Conservation (phyloP, 2,329 filamentous ascomycete species). For the Colletotrichum ledebouriae region DNA sequence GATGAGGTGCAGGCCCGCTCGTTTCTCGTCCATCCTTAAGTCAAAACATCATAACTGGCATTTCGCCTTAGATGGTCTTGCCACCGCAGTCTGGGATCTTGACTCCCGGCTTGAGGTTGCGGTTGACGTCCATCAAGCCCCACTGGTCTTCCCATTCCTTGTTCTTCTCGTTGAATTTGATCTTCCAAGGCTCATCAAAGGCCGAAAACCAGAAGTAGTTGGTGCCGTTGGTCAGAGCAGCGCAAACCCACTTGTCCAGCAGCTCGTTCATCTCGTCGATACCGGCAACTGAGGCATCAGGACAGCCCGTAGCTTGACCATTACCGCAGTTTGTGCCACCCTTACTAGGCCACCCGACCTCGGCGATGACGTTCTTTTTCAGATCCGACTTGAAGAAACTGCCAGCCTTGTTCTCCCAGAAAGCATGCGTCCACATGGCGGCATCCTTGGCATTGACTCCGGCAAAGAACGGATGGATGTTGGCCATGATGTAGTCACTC, state of each 20-base stretch:
- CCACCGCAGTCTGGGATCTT: constrained; percentile 90
- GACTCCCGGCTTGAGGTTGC: constrained; percentile 86
- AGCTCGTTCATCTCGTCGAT: constrained; percentile 87
- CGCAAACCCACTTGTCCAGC: constrained; percentile 87
- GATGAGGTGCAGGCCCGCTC: constrained; percentile 1
- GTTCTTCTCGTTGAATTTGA: constrained; percentile 74
- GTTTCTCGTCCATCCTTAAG: constrained; percentile 27
- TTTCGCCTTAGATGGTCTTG: constrained; percentile 66
- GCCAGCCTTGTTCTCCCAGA: constrained; percentile 81
- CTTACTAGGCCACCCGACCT: constrained; percentile 90
- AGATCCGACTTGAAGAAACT: constrained; percentile 72
- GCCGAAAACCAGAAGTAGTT: constrained; percentile 98
- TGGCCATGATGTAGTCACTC: constrained; percentile 94
- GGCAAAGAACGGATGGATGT: constrained; percentile 96
- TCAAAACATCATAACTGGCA: not conserved
- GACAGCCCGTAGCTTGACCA: constrained; percentile 60
- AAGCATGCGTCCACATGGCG: constrained; percentile 83
- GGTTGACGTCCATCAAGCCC: constrained; percentile 88
- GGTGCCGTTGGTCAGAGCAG: constrained; percentile 82
- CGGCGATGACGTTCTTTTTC: constrained; percentile 83
- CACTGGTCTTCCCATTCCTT: constrained; percentile 95
- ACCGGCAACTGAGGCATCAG: constrained; percentile 80
- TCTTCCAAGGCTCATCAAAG: constrained; percentile 97
- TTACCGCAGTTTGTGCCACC: constrained; percentile 73
- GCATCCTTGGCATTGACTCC: constrained; percentile 78